These are phyloP conservation scores for Monosporascus sp. DNA, from an alignment of 2,329 filamentous ascomycete genomes.

Conservation along the genomic window DNA sequence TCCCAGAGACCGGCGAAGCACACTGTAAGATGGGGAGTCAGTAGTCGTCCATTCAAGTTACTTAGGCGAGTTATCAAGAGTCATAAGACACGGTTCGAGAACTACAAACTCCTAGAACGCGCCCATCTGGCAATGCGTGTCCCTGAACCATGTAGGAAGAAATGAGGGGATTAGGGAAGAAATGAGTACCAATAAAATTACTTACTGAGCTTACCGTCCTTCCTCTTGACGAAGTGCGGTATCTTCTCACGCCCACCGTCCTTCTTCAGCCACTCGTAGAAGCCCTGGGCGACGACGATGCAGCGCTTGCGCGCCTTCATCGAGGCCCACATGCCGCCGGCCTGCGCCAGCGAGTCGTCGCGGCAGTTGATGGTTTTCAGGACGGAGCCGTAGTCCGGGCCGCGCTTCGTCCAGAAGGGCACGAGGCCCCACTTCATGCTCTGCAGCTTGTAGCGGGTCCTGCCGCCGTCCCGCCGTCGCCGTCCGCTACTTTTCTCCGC, in stretches of 20 bases:
- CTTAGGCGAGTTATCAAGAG: no score
- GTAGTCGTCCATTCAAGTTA: no score
- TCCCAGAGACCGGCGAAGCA: constrained; percentile 92
- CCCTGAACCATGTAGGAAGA: no score
- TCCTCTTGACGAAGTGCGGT: constrained; percentile 77
- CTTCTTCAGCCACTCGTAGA: constrained; percentile 93
- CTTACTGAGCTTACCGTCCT: constrained; percentile 64
- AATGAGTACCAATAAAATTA: no score
- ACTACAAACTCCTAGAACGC: no score
- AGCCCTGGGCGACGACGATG: constrained; percentile 82
- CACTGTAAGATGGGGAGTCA: constrained; percentile 33
- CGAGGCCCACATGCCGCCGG: constrained; percentile 80
- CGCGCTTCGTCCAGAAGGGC: constrained; percentile 87
- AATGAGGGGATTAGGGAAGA: no score
- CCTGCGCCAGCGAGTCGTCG: constrained; percentile 72
- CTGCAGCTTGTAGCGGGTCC: constrained; percentile 70
- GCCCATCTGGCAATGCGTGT: no score
- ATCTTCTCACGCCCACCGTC: constrained; percentile 66
- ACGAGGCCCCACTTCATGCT: constrained; percentile 95
- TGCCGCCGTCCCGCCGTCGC: constrained; percentile 20
- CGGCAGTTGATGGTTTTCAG: constrained; percentile 94
- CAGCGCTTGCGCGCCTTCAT: constrained; percentile 91
- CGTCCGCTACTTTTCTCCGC: not conserved
- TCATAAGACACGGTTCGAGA: no score
- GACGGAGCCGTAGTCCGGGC: constrained; percentile 69